Conservation (phyloP, 192 early-diverging fungal species). For the Endogone sp. region DNA sequence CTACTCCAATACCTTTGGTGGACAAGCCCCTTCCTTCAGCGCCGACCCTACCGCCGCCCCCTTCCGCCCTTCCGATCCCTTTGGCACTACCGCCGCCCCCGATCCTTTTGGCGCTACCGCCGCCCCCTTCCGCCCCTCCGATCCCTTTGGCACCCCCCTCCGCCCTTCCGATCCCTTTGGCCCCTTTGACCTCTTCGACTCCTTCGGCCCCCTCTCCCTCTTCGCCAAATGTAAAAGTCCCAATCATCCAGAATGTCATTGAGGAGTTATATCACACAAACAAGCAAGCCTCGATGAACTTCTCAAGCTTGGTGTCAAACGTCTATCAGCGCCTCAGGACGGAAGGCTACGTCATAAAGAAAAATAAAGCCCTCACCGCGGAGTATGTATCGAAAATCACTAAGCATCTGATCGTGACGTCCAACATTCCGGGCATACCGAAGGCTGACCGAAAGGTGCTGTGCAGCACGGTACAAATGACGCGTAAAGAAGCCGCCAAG, state of each 20-base stretch:
- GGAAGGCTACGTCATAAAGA: background rate
- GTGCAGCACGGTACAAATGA: background rate
- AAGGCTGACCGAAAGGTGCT: background rate
- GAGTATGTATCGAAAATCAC: background rate
- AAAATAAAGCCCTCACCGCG: background rate
- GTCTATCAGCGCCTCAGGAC: background rate
- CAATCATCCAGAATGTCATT: too few relatives aligned
- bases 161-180: too few relatives aligned
- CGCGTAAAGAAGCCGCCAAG: too few relatives aligned
- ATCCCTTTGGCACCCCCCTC: too few relatives aligned
- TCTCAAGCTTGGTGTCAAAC: background rate
- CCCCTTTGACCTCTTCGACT: background rate
- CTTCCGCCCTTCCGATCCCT: background rate
- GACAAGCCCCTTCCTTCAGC: too few relatives aligned
- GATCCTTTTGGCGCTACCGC: background rate
- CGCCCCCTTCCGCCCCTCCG: too few relatives aligned
- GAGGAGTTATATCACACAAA: background rate
- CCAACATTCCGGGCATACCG: background rate
- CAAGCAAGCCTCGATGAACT: background rate
- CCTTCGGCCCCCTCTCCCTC: too few relatives aligned
- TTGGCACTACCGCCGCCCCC: background rate
- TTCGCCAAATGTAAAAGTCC: background rate
- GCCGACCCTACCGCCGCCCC: background rate
- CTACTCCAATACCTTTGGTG: too few relatives aligned
- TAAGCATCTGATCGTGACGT: too few relatives aligned